phyloP scores from a whole-genome alignment of 148 eudicot genomes.

The Heliamphora exappendiculata region DNA sequence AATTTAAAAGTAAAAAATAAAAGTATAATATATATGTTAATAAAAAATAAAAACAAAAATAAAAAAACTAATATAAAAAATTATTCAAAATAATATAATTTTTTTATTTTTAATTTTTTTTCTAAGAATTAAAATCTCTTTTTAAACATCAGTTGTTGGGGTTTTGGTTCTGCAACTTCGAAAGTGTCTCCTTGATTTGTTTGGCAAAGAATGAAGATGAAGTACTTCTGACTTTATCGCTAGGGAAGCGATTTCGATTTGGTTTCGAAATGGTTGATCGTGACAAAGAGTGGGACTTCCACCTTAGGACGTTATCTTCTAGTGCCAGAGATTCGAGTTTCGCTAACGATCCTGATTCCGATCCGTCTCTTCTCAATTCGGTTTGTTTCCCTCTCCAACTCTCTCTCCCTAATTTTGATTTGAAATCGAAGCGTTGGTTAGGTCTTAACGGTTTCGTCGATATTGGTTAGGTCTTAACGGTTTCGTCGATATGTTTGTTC shows the following conservation, averaged over 20 bases:
- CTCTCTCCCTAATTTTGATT: neutral
- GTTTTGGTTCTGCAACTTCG: neutral
- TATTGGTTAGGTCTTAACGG: neutral
- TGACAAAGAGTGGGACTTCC: conserved; percentile 54
- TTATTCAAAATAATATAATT: too few relatives aligned
- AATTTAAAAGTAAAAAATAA: too few relatives aligned
- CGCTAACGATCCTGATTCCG: conserved; percentile 63
- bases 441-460: neutral
- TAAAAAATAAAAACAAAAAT: too few relatives aligned
- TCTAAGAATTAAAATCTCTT: too few relatives aligned
- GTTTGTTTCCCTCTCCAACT: conserved; percentile 23
- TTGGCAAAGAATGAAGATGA: neutral
- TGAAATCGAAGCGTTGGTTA: neutral
- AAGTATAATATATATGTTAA: too few relatives aligned
- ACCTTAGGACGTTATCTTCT: conserved; percentile 62
- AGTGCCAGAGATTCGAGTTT: conserved; percentile 66
- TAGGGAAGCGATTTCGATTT: neutral
- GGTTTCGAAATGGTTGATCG: conserved; percentile 32
- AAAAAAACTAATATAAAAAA: too few relatives aligned
- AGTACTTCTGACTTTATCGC: neutral
- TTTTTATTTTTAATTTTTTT: too few relatives aligned
- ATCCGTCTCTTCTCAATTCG: conserved; percentile 67
- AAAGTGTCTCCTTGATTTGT: neutral
- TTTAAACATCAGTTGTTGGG: too few relatives aligned
- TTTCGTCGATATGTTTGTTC: neutral